These are phyloP conservation scores for Amaranthus cruentus DNA, from an alignment of 148 eudicot species.

Conservation along the genomic window DNA sequence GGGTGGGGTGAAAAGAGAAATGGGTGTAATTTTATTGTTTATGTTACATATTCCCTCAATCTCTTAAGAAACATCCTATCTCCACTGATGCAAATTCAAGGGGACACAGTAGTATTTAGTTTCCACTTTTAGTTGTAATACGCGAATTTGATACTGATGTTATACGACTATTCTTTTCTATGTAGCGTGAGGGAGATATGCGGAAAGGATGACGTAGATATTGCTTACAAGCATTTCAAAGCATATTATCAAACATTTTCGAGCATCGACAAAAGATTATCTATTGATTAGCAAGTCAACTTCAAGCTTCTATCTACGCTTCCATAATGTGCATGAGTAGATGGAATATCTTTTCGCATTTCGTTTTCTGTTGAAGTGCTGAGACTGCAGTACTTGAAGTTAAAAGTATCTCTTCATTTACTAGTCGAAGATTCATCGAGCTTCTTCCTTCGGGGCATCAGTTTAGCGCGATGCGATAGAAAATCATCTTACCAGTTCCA, in stretches of 20 bases:
- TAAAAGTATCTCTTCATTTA: background rate
- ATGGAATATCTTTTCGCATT: background rate
- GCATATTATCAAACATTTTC: conserved; percentile 79
- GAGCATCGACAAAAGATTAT: conserved; percentile 57
- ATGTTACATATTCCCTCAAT: no score
- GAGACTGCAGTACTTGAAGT: background rate
- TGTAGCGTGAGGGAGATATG: conserved; percentile 89
- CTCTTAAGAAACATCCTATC: no score
- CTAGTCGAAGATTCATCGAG: background rate
- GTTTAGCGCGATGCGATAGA: background rate
- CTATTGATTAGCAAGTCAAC: conserved; percentile 50
- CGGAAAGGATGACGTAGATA: conserved; percentile 72
- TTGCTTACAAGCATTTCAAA: conserved; percentile 90
- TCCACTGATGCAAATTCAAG: no score
- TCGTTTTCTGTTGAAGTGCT: background rate
- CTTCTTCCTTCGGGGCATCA: background rate
- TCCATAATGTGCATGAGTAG: background rate
- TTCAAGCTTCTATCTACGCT: background rate
- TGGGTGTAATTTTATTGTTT: no score
- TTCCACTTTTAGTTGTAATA: background rate
- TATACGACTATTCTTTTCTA: background rate
- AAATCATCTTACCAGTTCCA: background rate
- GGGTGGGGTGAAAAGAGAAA: no score
- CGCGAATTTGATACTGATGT: background rate
- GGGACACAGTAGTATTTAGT: no score